A percentile compares a stretch with the other conserved stretches of the same genome.
Conservation (phyloP, 208 protist genomes). For the Trypanosoma platydactyli region DNA sequence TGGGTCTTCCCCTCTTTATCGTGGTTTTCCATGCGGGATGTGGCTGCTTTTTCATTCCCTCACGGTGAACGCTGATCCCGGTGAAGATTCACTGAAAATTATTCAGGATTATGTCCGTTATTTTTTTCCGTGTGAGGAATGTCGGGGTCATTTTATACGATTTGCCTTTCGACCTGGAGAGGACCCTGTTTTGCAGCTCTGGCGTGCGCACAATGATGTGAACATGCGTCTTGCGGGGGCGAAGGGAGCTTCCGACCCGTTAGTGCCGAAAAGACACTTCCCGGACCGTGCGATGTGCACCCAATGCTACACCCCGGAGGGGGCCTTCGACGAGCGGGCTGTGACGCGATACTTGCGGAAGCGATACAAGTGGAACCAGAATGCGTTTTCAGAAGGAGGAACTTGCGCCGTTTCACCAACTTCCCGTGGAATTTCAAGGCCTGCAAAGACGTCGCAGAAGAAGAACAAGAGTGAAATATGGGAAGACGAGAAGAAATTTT, state of each 20-base stretch:
- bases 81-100: slow-evolving; percentile 27
- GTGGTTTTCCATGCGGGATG: slow-evolving; percentile 70
- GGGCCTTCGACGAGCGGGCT: not conserved
- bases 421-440: no score
- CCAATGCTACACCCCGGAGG: slow-evolving; percentile 27
- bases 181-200: slow-evolving; percentile 54
- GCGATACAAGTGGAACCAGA: slow-evolving; percentile 46
- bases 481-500: no score
- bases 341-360: slow-evolving; percentile 14
- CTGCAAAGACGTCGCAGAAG: no score
- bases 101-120: slow-evolving; percentile 60
- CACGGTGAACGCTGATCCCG: slow-evolving; percentile 29
- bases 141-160: slow-evolving; percentile 56
- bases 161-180: slow-evolving; percentile 33
- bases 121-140: slow-evolving; percentile 64
- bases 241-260: slow-evolving; percentile 37
- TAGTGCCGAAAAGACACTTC: slow-evolving; percentile 66
- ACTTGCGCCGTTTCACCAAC: no score
- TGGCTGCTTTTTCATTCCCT: slow-evolving; percentile 79
- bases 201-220: slow-evolving; percentile 73
- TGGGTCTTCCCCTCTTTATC: slow-evolving; percentile 55
- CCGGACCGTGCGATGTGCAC: slow-evolving; percentile 35
- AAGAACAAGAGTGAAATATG: no score
- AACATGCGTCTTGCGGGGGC: slow-evolving; percentile 45
- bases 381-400: slow-evolving; percentile 9